These are phyloP conservation scores for Cinnamomum chago DNA, from an alignment of 164 flowering plant genomes.

Conservation along the genomic window DNA sequence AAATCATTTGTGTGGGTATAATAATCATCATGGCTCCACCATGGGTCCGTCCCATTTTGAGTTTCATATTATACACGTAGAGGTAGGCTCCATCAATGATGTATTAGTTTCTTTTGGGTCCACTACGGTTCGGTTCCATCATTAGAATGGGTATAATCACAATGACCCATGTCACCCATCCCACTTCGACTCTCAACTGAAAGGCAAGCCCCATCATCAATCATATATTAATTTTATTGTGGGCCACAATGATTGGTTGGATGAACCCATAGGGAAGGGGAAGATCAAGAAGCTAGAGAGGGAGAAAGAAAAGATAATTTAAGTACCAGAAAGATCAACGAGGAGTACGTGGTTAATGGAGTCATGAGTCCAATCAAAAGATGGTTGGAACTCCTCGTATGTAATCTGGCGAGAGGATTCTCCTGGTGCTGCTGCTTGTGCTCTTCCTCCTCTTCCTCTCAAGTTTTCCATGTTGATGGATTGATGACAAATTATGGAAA, in stretches of 20 bases:
- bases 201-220: no score
- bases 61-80: no score
- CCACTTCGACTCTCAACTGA: no score
- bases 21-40: no score
- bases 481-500: neutral
- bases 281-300: neutral
- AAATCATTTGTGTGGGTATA: no score
- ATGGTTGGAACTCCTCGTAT: slow-evolving; percentile 26
- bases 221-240: neutral
- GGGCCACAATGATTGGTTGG: neutral
- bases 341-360: slow-evolving; percentile 21
- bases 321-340: slow-evolving; percentile 28
- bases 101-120: no score
- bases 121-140: no score
- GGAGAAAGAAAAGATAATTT: neutral
- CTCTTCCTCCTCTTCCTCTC: slow-evolving; percentile 11
- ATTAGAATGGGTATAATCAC: no score
- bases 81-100: no score
- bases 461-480: slow-evolving; percentile 13
- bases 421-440: no score
- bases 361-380: slow-evolving; percentile 25
- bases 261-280: neutral
- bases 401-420: neutral
- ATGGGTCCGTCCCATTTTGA: no score
- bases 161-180: no score